These are phyloP conservation scores for Aspergillus sp. DNA, from an alignment of 2,329 filamentous ascomycete species.

Conservation along the genomic window DNA sequence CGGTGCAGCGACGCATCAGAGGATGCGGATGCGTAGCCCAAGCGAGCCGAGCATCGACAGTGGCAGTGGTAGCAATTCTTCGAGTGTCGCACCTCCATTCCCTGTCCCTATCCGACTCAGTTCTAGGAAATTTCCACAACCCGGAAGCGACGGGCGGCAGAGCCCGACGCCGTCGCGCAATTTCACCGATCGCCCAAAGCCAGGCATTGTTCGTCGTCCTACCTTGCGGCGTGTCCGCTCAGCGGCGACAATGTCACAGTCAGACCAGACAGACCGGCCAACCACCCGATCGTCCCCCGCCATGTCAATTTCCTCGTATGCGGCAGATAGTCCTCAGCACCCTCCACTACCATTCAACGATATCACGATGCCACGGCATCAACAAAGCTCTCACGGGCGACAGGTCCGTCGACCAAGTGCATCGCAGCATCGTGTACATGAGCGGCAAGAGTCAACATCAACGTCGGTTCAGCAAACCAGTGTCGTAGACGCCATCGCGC, in stretches of 20 bases:
- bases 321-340: constrained; percentile 68
- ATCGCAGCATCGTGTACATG: constrained; percentile 31
- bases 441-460: constrained; percentile 52
- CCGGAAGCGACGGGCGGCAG: constrained; percentile 71
- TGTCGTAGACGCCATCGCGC: constrained; percentile 94
- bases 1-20: constrained; percentile 69
- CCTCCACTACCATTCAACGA: constrained; percentile 73
- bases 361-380: constrained; percentile 54
- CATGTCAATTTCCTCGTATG: constrained; percentile 66
- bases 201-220: constrained; percentile 57
- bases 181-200: constrained; percentile 56
- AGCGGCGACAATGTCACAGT: constrained; percentile 67
- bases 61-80: constrained; percentile 34
- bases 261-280: constrained; percentile 46
- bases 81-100: constrained; percentile 68
- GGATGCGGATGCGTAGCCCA: constrained; percentile 53
- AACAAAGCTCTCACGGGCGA: constrained; percentile 24
- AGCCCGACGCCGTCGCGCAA: constrained; percentile 68
- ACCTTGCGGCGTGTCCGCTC: constrained; percentile 81
- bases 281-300: constrained; percentile 51
- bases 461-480: constrained; percentile 67
- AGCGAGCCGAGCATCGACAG: constrained; percentile 46
- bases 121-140: constrained; percentile 71
- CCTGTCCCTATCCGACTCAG: constrained; percentile 88
- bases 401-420: constrained; percentile 23